These are phyloP conservation scores for Fonsecaea multimorphosa DNA, from an alignment of 2,329 filamentous ascomycete species.

Conservation along the genomic window DNA sequence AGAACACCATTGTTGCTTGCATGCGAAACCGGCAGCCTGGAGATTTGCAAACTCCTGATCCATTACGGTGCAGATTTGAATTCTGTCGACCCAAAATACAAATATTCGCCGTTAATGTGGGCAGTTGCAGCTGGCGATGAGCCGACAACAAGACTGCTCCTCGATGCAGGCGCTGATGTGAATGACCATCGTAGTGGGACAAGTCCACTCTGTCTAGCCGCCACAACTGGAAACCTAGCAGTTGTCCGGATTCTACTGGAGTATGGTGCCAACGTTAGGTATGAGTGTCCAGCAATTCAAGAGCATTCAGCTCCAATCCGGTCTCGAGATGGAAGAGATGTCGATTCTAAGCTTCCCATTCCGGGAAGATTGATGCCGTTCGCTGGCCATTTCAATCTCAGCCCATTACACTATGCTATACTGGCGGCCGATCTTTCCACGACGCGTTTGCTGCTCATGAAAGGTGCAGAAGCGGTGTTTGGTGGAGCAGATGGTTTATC, in stretches of 20 bases:
- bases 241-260: neutral
- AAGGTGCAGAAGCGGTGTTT: neutral
- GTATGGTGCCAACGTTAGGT: neutral
- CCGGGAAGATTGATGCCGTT: neutral
- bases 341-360: neutral
- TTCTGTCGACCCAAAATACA: neutral
- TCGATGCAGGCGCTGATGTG: neutral
- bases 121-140: neutral
- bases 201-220: neutral
- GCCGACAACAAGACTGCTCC: neutral
- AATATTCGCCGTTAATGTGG: neutral
- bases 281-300: neutral
- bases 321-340: neutral
- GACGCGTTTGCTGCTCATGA: neutral
- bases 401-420: neutral
- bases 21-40: neutral
- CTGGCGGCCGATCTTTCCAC: neutral
- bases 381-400: neutral
- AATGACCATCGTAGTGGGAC: neutral
- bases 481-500: neutral
- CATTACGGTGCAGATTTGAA: neutral
- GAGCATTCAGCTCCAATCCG: neutral
- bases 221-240: neutral
- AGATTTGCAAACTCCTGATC: neutral
- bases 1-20: neutral